Conservation (phyloP, 768 basidiomycete genomes). For the Lepiota venenata region DNA sequence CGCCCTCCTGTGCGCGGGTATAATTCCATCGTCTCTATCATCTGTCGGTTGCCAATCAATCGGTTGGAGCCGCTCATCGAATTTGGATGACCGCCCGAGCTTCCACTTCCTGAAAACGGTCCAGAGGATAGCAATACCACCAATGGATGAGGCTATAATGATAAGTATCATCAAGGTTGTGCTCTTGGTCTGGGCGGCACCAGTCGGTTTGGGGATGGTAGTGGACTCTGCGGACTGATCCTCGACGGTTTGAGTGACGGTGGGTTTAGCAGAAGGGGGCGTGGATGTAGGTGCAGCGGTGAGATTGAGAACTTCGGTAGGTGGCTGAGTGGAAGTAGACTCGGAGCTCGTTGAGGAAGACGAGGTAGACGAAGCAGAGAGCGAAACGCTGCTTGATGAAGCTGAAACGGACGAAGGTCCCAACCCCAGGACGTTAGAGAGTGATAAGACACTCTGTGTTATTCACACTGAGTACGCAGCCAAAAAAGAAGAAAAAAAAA, state of each 20-base stretch:
- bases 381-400: constrained; percentile 10
- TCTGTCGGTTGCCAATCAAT: constrained; percentile 83
- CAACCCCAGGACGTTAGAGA: not conserved
- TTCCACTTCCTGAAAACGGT: constrained; percentile 93
- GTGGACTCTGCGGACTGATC: constrained; percentile 26
- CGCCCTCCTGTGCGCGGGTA: constrained; percentile 48
- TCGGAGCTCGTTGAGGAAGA: constrained; percentile 13
- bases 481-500: too few species aligned
- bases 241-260: constrained; percentile 23
- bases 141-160: constrained; percentile 64
- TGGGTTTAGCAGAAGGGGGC: constrained; percentile 13
- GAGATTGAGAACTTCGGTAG: constrained; percentile 12
- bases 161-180: constrained; percentile 62
- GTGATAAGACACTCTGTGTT: not conserved
- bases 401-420: constrained; percentile 12
- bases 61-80: constrained; percentile 82
- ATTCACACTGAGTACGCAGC: not conserved
- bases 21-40: constrained; percentile 41
- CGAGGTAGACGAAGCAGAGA: constrained; percentile 4
- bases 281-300: constrained; percentile 19
- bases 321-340: constrained; percentile 8
- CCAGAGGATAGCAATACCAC: constrained; percentile 73
- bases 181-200: constrained; percentile 29
- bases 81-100: constrained; percentile 74
- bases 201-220: constrained; percentile 23